Percentiles rank a stretch among this genome's conserved stretches.
Evolutionary conservation across 257 asterid species (phyloP).

Genomic region (Ballota nigra): DNA sequence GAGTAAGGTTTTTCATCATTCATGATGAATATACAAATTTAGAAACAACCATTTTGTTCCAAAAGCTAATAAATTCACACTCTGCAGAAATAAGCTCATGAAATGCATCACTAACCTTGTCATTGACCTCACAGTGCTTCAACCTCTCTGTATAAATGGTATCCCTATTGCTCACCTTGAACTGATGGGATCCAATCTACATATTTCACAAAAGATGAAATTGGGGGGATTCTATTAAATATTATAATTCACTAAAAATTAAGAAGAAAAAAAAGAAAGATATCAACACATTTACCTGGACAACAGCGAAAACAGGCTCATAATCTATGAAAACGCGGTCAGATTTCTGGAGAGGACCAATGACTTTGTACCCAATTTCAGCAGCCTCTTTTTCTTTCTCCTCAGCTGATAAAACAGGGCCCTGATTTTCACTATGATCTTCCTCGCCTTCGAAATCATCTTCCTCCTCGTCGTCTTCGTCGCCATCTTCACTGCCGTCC

Average conservation of each 20-base stretch:
- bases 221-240: not conserved
- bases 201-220: constrained; percentile 7
- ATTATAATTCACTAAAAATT: not conserved
- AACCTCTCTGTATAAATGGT: constrained; percentile 66
- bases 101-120: constrained; percentile 59
- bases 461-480: constrained; percentile 23
- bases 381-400: constrained; percentile 44
- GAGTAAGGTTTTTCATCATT: not conserved
- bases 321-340: constrained; percentile 59
- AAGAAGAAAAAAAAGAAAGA: not conserved
- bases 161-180: constrained; percentile 92
- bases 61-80: not conserved
- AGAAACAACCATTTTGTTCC: not conserved
- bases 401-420: constrained; percentile 31
- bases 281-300: constrained; percentile 51
- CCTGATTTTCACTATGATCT: constrained; percentile 16
- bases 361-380: constrained; percentile 74
- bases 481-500: constrained; percentile 27
- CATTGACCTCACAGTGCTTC: constrained; percentile 86
- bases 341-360: constrained; percentile 61
- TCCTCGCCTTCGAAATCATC: constrained; percentile 25
- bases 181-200: constrained; percentile 95
- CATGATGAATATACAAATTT: not conserved
- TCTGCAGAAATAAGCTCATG: not conserved
- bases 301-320: constrained; percentile 74